Base-by-base conservation (phyloP, 805 yeast species). In the Saccharomycopsis sp. region DNA sequence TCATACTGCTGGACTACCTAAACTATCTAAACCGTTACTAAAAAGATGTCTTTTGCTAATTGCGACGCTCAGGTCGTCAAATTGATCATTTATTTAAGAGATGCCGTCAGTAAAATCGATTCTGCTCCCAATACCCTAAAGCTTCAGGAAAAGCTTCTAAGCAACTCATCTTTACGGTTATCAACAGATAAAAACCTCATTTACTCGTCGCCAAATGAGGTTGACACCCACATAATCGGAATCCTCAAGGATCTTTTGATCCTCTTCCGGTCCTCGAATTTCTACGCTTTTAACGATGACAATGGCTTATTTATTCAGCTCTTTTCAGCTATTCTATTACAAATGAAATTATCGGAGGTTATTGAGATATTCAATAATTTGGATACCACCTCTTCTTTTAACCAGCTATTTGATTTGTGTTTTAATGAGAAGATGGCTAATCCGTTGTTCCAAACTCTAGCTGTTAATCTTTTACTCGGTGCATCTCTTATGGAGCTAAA, bases 371-470 rank as follows among this genome's bases (percentile, higher is more conserved):
- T 44, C 8, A 56, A 57, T 8, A 17, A 20, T 5, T 14, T 44
- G 15, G 47, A 17, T 3, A 7, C 14, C 14, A 24, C 14, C 38
- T 12, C 19, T 2, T 12, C 49, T 17, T 58, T 55, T 42, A 15
- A 17, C 12, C 12, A 7, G 19, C 14, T 55, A 7, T 58, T 58
- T 29, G 17, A 19, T 2, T 14, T 42, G 9, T 56, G 59, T 23
- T 44, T 56, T 7, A 17, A 24, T 15, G 35, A 24, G 17, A 20
- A 47, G 17, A 7, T 44, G 22, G 15, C 59, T n/a, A 24, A 53
- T 42, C 44, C 56, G 14, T 3, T 15, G 22, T n/a, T 58, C 57
- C 61, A 58, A 47, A 38, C 42, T 17, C 24, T 56, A 19, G 62
- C 59, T 8, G 34, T 58, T 2, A 41, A 55, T 5, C 9, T 55